These are phyloP conservation scores for Mycena epipterygia DNA, from an alignment of 768 basidiomycete species.

Conservation along the genomic window DNA sequence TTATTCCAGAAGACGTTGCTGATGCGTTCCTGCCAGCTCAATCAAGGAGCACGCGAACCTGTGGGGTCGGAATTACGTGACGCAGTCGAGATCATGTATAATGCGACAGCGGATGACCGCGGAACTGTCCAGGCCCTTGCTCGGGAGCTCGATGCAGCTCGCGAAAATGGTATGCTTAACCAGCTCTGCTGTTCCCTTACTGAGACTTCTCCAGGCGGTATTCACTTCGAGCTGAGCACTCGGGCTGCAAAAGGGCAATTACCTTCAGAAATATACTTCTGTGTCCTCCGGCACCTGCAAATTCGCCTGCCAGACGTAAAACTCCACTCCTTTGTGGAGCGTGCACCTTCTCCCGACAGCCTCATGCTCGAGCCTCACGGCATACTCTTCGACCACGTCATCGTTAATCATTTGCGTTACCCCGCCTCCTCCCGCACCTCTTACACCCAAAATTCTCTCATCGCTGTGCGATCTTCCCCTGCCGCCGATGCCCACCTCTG, in stretches of 20 bases:
- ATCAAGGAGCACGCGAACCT: neutral
- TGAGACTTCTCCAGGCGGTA: neutral
- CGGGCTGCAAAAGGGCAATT: neutral
- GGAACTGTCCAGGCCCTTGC: too few relatives aligned
- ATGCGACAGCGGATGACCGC: constrained; percentile 39
- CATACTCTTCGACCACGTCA: neutral
- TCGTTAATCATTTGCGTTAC: neutral
- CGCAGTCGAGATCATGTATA: constrained; percentile 37
- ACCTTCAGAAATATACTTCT: neutral
- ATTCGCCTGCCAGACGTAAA: neutral
- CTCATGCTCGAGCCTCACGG: neutral
- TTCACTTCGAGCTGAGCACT: constrained; percentile 4
- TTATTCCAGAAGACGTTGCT: too few relatives aligned
- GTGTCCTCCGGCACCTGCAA: constrained; percentile 4
- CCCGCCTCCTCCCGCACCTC: neutral
- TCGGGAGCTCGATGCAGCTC: neutral
- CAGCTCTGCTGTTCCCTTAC: neutral
- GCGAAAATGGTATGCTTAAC: constrained; percentile 14
- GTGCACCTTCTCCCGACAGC: constrained; percentile 3
- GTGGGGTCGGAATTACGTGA: too few relatives aligned
- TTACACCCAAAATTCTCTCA: neutral
- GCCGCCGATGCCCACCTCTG: neutral
- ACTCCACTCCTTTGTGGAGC: neutral
- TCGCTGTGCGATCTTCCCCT: neutral
- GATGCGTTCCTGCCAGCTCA: neutral